A percentile compares a stretch with the other conserved stretches of the same genome.
phyloP scores from a whole-genome alignment of 805 yeast genomes.

The Saturnispora besseyi region DNA sequence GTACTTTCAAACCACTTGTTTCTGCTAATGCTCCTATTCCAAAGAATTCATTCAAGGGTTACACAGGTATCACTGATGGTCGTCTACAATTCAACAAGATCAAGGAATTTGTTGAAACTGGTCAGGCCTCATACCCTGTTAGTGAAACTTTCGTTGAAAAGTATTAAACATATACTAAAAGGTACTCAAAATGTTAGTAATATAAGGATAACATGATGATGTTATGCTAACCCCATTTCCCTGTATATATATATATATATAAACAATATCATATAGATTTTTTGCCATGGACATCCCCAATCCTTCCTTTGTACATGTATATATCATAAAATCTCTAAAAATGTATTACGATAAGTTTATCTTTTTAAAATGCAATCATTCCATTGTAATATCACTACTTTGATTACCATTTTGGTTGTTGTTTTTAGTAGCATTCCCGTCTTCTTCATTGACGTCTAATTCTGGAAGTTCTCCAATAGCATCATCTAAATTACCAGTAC shows the following conservation, averaged over 20 bases:
- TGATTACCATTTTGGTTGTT: not conserved
- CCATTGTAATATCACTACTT: not conserved
- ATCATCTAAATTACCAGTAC: not conserved
- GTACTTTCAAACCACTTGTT: conserved; percentile 61
- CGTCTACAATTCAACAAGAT: conserved; percentile 63
- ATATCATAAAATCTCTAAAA: no score
- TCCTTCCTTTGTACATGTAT: no score
- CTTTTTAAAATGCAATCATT: not conserved
- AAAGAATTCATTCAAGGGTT: conserved; percentile 62
- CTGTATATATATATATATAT: not conserved
- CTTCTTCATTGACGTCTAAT: not conserved
- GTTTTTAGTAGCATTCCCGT: conserved; percentile 1
- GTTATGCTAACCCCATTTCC: no score
- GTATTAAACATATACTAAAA: conserved; percentile 15
- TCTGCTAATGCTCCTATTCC: conserved; percentile 66
- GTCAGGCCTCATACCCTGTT: conserved; percentile 37
- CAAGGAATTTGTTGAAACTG: conserved; percentile 67
- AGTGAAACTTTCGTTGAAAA: conserved; percentile 25
- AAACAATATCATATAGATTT: no score
- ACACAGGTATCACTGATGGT: conserved; percentile 58
- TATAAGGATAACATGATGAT: not conserved
- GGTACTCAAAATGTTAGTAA: not conserved
- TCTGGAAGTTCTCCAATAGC: conserved; percentile 3
- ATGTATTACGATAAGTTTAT: no score
- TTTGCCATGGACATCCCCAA: no score